Base-by-base conservation (phyloP, 1,284 basidiomycete species). In the Termitomyces sp. region DNA sequence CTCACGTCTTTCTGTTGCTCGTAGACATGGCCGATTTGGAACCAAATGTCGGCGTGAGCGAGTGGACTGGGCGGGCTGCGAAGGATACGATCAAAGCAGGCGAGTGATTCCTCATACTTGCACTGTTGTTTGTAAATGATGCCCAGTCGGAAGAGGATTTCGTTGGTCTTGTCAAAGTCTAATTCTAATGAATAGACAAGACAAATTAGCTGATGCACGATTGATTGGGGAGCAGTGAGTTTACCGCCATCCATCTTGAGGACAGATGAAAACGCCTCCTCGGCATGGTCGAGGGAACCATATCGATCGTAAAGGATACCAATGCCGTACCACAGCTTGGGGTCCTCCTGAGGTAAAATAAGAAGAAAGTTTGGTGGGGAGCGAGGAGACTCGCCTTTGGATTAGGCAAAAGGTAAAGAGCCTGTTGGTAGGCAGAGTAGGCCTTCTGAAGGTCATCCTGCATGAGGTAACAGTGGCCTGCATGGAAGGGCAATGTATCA, bases 111-210 rank as follows among this genome's bases (percentile, higher is more conserved):
- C 3, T 82, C 74, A 64, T 92, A 96, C 73, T 98, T 98, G 67
- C 89, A 86, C 70, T 98, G 96, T 67, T 98, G 95, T 75, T 99
- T 99, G 82, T 99, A 99, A 62, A 99, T 99, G 67, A 99, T 99
- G 34, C 97, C 97, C 5, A 99, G 82, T 24, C 96, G 86, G 78
- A 99, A 99, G 53, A 98, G 88, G 61, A 99, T 98, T 69, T 99
- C 97, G 70, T 99, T 98, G 41, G 94, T 92, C 78, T 98, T 98
- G 77, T 98, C 94, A 66, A 99, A 99, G 70, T 96, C 94, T 86
- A 76, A 66, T 61, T 79, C 76, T 77, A 5, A 68, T 41, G 54
- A 7, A 54, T 58, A 68, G 5, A 19, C 9, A 61, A 68, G 5
- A 19, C 9, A 61, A 67, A 70, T 69, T 62, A 70, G 67, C 66